Evolutionary conservation across 257 asterid genomes (phyloP).

Genomic region (Solanum chilense): DNA sequence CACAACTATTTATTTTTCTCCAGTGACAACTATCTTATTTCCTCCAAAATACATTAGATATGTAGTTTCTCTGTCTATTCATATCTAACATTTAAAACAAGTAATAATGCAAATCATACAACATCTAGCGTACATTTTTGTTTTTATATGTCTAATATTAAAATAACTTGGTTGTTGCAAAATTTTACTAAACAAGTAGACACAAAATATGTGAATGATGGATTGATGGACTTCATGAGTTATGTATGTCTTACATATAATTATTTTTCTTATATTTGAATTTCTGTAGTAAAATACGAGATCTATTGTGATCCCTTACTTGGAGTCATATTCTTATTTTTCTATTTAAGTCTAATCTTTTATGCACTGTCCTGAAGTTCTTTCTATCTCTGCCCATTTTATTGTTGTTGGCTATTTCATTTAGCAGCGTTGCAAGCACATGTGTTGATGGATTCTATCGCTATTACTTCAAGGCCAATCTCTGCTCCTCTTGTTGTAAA

Average conservation of each 20-base stretch:
- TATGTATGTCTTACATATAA: too few species aligned
- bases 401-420: too few species aligned
- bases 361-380: neutral
- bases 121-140: neutral
- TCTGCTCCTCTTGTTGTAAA: too few species aligned
- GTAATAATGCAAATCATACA: neutral
- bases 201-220: too few species aligned
- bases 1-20: too few species aligned
- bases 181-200: neutral
- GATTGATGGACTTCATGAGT: neutral
- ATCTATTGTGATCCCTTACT: neutral
- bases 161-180: neutral
- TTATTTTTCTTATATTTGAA: too few species aligned
- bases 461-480: too few species aligned
- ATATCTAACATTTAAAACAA: neutral
- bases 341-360: neutral
- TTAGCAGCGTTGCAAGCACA: neutral
- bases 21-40: too few species aligned
- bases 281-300: too few species aligned
- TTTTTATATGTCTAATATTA: neutral
- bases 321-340: neutral
- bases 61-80: neutral
- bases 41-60: neutral
- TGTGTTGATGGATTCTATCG: too few species aligned
- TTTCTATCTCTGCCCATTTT: neutral